Evolutionary conservation across 2,329 filamentous ascomycete genomes (phyloP), one percentile per base, ranked within the genome.

Genomic region (Gremmenia infestans): DNA sequence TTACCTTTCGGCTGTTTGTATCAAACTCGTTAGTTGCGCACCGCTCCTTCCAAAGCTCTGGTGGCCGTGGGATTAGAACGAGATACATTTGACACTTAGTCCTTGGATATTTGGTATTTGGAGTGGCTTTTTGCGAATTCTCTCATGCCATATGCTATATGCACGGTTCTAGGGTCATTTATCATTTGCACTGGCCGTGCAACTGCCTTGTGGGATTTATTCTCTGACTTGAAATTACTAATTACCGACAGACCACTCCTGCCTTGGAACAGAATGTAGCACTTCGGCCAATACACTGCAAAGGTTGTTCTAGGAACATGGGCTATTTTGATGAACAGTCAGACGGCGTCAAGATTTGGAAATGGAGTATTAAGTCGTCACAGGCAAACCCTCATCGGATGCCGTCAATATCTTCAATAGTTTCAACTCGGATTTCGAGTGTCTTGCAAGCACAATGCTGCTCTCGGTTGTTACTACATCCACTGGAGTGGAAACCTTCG

Each of bases 11-110:
- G 53, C 57, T 55, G 60, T 56, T 59, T 60, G 56, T 60, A 47
- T 45, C 68, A 61, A 67, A 71, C 77, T 78, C 74, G 71, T 28
- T 65, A 55, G 55, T 66, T 78, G 78, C 76, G 76, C 74, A 73
- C 65, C 61, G 60, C 71, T 66, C 68, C 69, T 74, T 76, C 76
- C 68, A 71, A 72, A 75, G 79, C 78, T 64, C 60, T 72, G 75
- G 74, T 75, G 73, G 59, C 68, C 68, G 68, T 70, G 74, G 72
- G 76, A 81, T 81, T 75, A 72, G 59, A 55, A 63, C 66, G 77
- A 81, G 76, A 74, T 67, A 82, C 74, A 79, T 74, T 60, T 35
- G 32, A 39, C 53, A 35, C 53, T 2, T 23, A 5, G 1, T 46
- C 12, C 47, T 12, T 19, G 6, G 14, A 19, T 2, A 11, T 28